Evolutionary conservation across 2,329 filamentous ascomycete genomes (phyloP).

Genomic region (Berkeleyomyces rouxiae): DNA sequence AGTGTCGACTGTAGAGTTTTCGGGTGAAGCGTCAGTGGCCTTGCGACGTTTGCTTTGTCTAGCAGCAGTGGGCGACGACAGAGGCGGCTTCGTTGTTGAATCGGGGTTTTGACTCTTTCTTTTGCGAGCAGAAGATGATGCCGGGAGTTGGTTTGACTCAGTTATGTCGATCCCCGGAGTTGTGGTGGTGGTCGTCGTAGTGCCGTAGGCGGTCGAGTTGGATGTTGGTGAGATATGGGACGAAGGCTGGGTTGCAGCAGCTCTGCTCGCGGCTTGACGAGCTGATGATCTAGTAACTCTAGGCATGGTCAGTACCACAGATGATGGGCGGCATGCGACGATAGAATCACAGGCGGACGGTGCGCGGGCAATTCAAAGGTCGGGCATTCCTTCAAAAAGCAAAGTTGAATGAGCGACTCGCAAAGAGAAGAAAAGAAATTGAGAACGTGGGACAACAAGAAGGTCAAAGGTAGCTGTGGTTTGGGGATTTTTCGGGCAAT

Average conservation of each 20-base stretch:
- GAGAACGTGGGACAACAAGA: neutral
- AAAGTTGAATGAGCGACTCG: neutral
- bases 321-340: constrained; percentile 1
- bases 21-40: constrained; percentile 10
- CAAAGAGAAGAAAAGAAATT: neutral
- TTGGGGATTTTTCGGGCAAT: neutral
- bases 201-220: constrained; percentile 13
- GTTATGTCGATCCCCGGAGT: neutral
- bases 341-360: constrained; percentile 5
- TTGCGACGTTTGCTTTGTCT: constrained; percentile 19
- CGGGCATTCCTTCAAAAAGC: neutral
- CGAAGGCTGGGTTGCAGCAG: constrained; percentile 27
- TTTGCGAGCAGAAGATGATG: constrained; percentile 38
- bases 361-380: constrained; percentile 1
- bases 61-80: constrained; percentile 10
- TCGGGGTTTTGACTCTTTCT: constrained; percentile 51
- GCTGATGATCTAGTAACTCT: constrained; percentile 93
- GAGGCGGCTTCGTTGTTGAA: constrained; percentile 15
- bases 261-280: constrained; percentile 62
- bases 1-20: neutral
- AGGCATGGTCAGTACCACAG: constrained; percentile 23
- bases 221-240: constrained; percentile 24
- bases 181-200: neutral
- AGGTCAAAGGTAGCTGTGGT: neutral
- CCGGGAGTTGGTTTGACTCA: no score